These are phyloP conservation scores for Fusarium aywerte DNA, from an alignment of 2,329 filamentous ascomycete species.

Conservation along the genomic window DNA sequence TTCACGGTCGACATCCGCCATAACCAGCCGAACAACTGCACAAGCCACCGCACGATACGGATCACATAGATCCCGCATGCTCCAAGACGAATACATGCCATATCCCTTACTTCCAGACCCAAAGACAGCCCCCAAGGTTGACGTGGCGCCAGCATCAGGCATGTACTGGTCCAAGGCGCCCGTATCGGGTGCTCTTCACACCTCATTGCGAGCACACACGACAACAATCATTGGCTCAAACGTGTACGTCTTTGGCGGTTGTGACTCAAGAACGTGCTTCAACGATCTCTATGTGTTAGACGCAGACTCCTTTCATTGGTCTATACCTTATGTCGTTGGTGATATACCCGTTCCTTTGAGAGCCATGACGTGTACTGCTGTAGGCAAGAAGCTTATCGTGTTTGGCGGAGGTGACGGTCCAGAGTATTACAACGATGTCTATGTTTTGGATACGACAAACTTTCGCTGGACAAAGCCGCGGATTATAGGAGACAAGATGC, in stretches of 20 bases:
- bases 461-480: conserved; percentile 73
- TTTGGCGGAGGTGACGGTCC: conserved; percentile 77
- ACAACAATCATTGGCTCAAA: conserved; percentile 73
- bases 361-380: conserved; percentile 77
- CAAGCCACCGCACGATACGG: conserved; percentile 34
- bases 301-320: conserved; percentile 77
- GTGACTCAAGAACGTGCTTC: conserved; percentile 73
- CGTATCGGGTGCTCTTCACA: conserved; percentile 70
- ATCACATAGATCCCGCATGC: conserved; percentile 41
- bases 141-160: conserved; percentile 71
- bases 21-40: conserved; percentile 51
- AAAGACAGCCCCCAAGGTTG: conserved; percentile 67
- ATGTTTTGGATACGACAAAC: conserved; percentile 76
- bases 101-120: conserved; percentile 69
- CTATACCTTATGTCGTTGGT: conserved; percentile 70
- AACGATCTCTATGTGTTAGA: conserved; percentile 76
- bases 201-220: conserved; percentile 72
- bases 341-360: conserved; percentile 72
- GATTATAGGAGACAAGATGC: conserved; percentile 67
- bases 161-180: conserved; percentile 79
- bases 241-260: conserved; percentile 75
- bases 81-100: conserved; percentile 56
- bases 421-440: conserved; percentile 77
- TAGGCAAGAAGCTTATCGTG: conserved; percentile 75
- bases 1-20: conserved; percentile 65